Evolutionary conservation across 768 basidiomycete species (phyloP), one percentile per base, ranked within the genome.

Genomic region (Termitomyces sp.): DNA sequence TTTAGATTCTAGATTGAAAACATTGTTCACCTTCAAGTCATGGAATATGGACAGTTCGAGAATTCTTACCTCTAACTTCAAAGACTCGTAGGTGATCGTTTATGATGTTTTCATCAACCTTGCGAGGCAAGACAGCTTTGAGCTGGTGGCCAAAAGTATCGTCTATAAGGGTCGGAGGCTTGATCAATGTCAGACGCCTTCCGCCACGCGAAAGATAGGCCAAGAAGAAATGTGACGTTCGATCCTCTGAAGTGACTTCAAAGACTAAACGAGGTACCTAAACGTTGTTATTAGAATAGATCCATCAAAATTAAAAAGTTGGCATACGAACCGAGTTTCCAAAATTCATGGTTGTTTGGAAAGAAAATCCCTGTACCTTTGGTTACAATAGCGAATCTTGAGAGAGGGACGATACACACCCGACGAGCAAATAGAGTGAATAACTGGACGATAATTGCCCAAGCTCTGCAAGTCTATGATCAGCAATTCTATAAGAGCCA

Each of bases 191-290:
- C 26, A 90, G 66, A 53, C 80, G 79, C 52, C 82, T 77, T 4
- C 86, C 87, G 8, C 80, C 74, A 50, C 78, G 76, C 41, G 86
- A 86, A 63, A 90, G 78, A 65, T 79, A 82, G 22, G 83, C 84
- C 18, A 86, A 68, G 65, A 92, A 90, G 68, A 89, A 87, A 48
- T 78, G 71, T 0, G 82, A 76, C 11, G 75, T 68, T 22, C 58
- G 61, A 63, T 88, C 83, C 9, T 77, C 74, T 30, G 71, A 67
- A 22, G 75, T 74, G 43, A 81, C 77, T 60, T 80, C 78, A 67
- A 91, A 92, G 49, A 91, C 73, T n/a, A 90, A 76, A 24, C 85
- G 83, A 47, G 87, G 85, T 40, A 79, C 72, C 82, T 65, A 30
- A 52, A 22, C 18, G 3, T 45, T 33, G 16, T 38, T 7, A 36